These are phyloP conservation scores for Hyaloscypha bicolor DNA, from an alignment of 495 filamentous ascomycete genomes.

Conservation along the genomic window DNA sequence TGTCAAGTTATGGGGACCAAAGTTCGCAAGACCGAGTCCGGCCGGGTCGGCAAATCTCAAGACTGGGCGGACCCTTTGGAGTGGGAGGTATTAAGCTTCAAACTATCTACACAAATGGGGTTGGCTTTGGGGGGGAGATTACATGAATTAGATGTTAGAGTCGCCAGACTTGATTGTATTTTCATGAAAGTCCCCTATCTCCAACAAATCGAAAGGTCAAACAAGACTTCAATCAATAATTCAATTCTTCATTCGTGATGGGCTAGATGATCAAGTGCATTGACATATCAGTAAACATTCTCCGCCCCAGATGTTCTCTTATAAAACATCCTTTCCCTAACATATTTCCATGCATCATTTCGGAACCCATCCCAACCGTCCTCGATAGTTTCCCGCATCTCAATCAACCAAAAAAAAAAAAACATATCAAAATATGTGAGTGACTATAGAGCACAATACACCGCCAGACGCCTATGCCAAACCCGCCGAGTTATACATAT, in stretches of 20 bases:
- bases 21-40: no score
- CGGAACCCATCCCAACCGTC: background rate
- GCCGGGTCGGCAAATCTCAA: no score
- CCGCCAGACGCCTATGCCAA: conserved; percentile 2
- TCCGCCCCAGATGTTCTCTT: background rate
- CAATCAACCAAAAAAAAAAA: background rate
- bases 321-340: conserved; percentile 3
- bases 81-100: no score
- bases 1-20: no score
- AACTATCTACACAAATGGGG: no score
- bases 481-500: background rate
- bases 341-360: conserved; percentile 1
- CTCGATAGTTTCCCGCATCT: background rate
- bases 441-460: background rate
- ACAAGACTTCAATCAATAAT: background rate
- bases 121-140: no score
- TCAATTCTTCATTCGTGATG: conserved; percentile 4
- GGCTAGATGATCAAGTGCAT: conserved; percentile 9
- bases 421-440: background rate
- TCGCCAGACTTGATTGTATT: no score
- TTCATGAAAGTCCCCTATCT: no score
- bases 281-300: conserved; percentile 7
- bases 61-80: no score
- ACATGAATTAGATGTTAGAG: no score
- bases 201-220: no score